Conservation (phyloP, 345 rosid species). For the Cardamine resedifolia region DNA sequence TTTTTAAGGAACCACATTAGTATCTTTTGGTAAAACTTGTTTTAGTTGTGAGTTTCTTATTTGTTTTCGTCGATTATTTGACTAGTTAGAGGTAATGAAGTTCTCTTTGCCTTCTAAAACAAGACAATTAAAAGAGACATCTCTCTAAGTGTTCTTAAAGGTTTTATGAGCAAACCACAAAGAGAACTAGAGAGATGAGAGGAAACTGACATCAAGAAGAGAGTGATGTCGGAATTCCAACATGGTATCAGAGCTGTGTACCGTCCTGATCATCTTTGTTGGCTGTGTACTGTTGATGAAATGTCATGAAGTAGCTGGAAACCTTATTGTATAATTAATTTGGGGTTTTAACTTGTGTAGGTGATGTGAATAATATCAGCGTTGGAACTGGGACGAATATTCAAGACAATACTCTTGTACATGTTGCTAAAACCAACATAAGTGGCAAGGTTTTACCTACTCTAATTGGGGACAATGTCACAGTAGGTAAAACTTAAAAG, state of each 20-base stretch:
- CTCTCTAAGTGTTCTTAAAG: no score
- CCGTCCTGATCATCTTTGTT: background rate
- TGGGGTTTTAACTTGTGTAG: slow-evolving; percentile 37
- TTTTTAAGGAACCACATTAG: background rate
- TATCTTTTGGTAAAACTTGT: background rate
- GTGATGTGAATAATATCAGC: slow-evolving; percentile 84
- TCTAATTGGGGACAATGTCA: slow-evolving; percentile 85
- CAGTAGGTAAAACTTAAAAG: slow-evolving; percentile 64
- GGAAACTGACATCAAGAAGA: no score
- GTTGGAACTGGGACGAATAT: slow-evolving; percentile 92
- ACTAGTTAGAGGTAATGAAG: background rate
- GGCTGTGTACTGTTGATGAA: background rate
- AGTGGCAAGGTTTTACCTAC: slow-evolving; percentile 89
- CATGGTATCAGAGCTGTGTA: no score
- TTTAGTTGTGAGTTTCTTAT: background rate
- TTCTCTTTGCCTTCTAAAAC: background rate
- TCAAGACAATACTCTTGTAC: slow-evolving; percentile 97
- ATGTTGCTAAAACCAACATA: slow-evolving; percentile 87
- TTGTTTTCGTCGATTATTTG: background rate
- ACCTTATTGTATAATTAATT: slow-evolving; percentile 1
- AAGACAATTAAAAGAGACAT: no score
- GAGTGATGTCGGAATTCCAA: no score
- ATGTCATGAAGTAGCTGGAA: background rate
- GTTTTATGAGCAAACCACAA: no score
- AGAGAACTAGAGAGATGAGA: no score